Base-by-base conservation (phyloP, 768 basidiomycete genomes). In the Rhizopogon salebrosus region DNA sequence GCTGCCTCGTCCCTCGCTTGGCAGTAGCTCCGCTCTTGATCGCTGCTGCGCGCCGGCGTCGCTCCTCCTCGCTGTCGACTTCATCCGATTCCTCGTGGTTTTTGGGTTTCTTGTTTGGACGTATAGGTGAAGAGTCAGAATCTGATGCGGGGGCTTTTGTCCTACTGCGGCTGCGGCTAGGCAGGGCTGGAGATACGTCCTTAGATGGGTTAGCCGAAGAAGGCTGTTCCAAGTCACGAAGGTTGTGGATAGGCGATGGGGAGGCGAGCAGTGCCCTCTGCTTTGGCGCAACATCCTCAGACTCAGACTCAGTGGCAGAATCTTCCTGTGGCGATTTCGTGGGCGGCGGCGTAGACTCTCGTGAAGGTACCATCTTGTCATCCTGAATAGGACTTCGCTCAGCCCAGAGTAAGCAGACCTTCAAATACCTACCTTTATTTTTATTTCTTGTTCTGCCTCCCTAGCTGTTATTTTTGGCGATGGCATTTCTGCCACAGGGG, bases 1-100 rank as follows among this genome's bases (percentile, higher is more conserved):
- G 89, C 59, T 91, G 88, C 60, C 82, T 79, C 40, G 82, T 75
- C 37, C 83, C 83, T 50, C 82, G 73, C 55, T 74, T 73, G 45
- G 66, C 60, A 39, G 65, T 62, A 43, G 62, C 57, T 40, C 74
- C 75, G 54, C 66, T 67, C 55, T 70, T 80, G 49, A 73, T 65
- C 58, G 70, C 72, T 43, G 74, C 67, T 22, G 73, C 65, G 29
- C 68, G 68, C 48, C 65, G 73, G 64, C 72, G 78, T 31, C 73
- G 73, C 35, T 78, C 81, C 20, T 70, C 73, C 57, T 83, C 84
- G 60, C 83, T 86, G 60, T 85, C 83, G 46, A 79, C 78, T 51
- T 82, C 80, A 54, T 75, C 76, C 16, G 74, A 74, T 20, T 71
- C 64, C 38, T 56, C 58, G 34, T 54, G 62, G 23, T 68, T 59